phyloP scores from a whole-genome alignment of 306 rosid genomes.

The Datisca glomerata region DNA sequence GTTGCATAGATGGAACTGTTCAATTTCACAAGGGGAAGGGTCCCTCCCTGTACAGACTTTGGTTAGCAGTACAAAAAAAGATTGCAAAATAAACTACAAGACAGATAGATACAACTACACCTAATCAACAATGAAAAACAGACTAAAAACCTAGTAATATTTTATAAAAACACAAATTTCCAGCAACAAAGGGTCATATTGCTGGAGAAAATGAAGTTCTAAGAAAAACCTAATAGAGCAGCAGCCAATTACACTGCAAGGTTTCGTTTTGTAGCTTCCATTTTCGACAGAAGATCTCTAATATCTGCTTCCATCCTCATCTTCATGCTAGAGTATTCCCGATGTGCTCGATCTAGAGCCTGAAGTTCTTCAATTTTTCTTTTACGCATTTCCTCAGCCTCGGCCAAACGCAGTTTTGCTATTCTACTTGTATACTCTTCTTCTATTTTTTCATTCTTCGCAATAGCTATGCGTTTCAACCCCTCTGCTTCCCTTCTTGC shows the following conservation, averaged over 20 bases:
- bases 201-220: too few relatives aligned
- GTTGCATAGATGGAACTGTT: neutral
- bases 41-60: neutral
- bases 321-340: conserved; percentile 77
- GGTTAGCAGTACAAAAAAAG: conserved; percentile 18
- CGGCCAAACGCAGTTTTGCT: conserved; percentile 48
- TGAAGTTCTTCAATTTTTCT: conserved; percentile 76
- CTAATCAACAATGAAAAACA: too few relatives aligned
- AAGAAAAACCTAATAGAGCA: conserved; percentile 17
- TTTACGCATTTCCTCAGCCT: conserved; percentile 67
- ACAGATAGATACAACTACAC: too few relatives aligned
- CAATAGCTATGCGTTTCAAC: conserved; percentile 68
- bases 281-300: conserved; percentile 69
- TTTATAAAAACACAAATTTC: too few relatives aligned
- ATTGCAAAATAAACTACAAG: conserved; percentile 8
- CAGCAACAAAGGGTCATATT: too few relatives aligned
- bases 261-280: conserved; percentile 92
- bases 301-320: conserved; percentile 86
- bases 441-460: conserved; percentile 76
- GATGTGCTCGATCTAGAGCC: conserved; percentile 59
- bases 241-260: conserved; percentile 42
- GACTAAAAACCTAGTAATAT: too few relatives aligned
- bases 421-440: conserved; percentile 68
- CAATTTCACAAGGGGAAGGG: neutral
- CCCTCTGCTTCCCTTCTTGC: conserved; percentile 96